phyloP scores from a whole-genome alignment of 805 yeast species.

The Candida gorgasii region DNA sequence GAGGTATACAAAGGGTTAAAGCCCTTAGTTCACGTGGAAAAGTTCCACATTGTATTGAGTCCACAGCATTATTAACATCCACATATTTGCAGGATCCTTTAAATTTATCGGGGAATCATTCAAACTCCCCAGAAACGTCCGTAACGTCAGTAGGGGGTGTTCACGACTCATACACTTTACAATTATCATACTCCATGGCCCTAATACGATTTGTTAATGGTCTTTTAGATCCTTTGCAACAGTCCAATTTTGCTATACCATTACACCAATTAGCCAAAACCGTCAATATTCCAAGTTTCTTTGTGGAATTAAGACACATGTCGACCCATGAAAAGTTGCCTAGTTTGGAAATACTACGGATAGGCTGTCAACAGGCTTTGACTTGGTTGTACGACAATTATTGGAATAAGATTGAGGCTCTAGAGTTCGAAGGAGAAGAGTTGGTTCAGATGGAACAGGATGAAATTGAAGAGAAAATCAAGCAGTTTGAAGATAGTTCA shows the following conservation, averaged over 20 bases:
- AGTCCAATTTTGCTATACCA: constrained; percentile 75
- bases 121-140: constrained; percentile 9
- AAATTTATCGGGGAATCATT: no score
- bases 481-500: background rate
- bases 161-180: constrained; percentile 38
- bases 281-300: constrained; percentile 69
- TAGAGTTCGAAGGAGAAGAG: constrained; percentile 22
- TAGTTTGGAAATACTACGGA: constrained; percentile 62
- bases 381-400: constrained; percentile 73
- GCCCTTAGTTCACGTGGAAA: constrained; percentile 60
- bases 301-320: constrained; percentile 87
- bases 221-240: constrained; percentile 81
- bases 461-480: constrained; percentile 11
- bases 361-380: constrained; percentile 60
- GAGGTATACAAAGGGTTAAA: constrained; percentile 54
- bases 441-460: constrained; percentile 12
- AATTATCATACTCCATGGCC: constrained; percentile 68
- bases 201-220: constrained; percentile 90
- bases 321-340: constrained; percentile 91
- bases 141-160: background rate
- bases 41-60: constrained; percentile 71
- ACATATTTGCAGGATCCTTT: constrained; percentile 40
- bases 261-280: constrained; percentile 70
- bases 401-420: constrained; percentile 53
- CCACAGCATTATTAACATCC: constrained; percentile 61